Conservation (phyloP, 2,329 filamentous ascomycete genomes). For the Tolypocladium sp. region DNA sequence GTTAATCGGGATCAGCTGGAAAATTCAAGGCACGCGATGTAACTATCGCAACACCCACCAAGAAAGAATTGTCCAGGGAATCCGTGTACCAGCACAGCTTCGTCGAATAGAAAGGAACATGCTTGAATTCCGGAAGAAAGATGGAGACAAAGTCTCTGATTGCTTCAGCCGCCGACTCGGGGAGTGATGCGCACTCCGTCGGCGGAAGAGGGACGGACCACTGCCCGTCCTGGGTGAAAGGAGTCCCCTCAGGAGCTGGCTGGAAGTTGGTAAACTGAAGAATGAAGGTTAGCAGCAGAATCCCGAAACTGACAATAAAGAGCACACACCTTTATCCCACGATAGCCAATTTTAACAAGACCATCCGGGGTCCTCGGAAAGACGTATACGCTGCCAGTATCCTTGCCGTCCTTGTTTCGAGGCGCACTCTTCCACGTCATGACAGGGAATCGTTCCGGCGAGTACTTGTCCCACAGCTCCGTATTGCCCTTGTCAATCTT, state of each 20-base stretch:
- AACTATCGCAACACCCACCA: conserved; percentile 6
- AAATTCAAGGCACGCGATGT: too few relatives aligned
- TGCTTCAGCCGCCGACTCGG: conserved; percentile 9
- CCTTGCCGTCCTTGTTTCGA: conserved; percentile 15
- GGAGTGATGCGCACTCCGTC: conserved; percentile 6
- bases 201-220: conserved; percentile 21
- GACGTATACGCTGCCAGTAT: conserved; percentile 19
- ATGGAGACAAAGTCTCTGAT: conserved; percentile 12
- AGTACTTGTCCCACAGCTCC: conserved; percentile 21
- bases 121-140: conserved; percentile 17
- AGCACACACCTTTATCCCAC: conserved; percentile 16
- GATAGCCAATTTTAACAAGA: conserved; percentile 18
- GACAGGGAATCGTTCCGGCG: conserved; percentile 19
- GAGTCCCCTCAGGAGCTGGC: conserved; percentile 14
- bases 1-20: background rate
- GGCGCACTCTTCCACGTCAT: conserved; percentile 20
- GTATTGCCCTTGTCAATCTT: conserved; percentile 13
- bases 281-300: background rate
- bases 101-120: conserved; percentile 13
- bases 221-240: conserved; percentile 18
- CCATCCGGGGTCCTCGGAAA: conserved; percentile 16
- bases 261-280: conserved; percentile 22
- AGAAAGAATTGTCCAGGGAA: conserved; percentile 22
- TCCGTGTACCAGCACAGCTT: conserved; percentile 26
- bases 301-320: background rate